Conservation (phyloP, 768 basidiomycete species). For the Terana coerulea region DNA sequence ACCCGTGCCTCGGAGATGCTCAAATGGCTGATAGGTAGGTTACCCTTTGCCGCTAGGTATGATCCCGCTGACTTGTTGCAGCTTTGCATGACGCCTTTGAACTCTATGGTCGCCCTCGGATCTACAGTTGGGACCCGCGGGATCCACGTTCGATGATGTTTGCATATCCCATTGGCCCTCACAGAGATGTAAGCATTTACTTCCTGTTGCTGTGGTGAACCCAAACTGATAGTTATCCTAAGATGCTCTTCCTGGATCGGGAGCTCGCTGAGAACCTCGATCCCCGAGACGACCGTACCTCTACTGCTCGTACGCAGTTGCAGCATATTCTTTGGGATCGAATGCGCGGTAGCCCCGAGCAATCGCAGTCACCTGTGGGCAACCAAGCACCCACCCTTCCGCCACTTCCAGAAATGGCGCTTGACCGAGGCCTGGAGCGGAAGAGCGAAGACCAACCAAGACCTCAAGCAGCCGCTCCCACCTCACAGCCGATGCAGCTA, state of each 20-base stretch:
- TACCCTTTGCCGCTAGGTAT: background rate
- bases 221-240: background rate
- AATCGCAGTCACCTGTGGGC: conserved; percentile 2
- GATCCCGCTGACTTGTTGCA: background rate
- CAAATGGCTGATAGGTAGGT: conserved; percentile 84
- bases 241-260: conserved; percentile 87
- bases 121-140: conserved; percentile 88
- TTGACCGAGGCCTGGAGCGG: background rate
- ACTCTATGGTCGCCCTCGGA: conserved; percentile 83
- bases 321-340: conserved; percentile 59
- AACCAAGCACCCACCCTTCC: conserved; percentile 22
- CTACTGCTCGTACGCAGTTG: conserved; percentile 58
- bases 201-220: conserved; percentile 1
- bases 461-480: conserved; percentile 5
- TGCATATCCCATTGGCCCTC: conserved; percentile 84
- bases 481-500: conserved; percentile 40
- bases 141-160: conserved; percentile 86
- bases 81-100: conserved; percentile 78
- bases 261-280: conserved; percentile 77
- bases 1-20: conserved; percentile 79
- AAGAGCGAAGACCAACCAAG: conserved; percentile 11
- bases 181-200: conserved; percentile 64
- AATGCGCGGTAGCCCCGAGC: conserved; percentile 41
- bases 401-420: conserved; percentile 19
- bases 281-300: conserved; percentile 74